Base-by-base conservation (phyloP, 1,284 basidiomycete genomes). In the Ceraceosorus guamensis region DNA sequence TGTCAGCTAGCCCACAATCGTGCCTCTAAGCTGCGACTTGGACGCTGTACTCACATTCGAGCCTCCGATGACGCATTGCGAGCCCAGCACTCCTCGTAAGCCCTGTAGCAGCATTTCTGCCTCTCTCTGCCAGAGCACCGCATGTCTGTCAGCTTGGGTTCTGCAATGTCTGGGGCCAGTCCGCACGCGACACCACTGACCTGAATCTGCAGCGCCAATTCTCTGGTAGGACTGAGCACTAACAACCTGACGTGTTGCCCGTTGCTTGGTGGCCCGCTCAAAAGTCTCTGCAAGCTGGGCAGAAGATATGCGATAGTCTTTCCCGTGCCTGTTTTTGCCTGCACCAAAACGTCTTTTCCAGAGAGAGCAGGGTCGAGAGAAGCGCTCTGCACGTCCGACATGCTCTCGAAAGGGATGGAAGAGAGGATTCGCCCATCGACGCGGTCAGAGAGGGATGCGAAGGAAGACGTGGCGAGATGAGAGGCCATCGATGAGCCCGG, bases 241-340 rank as follows among this genome's bases (percentile, higher is more conserved):
- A 81, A 70, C 33, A 76, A 65, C 13, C 68, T 70, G n/a, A 76
- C 77, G 13, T 50, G 49, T 24, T 24, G 24, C 24, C 24, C 24
- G 11, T 62, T 68, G 35, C 53, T 48, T 10, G 56, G 77, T 3
- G 61, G 63, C 13, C 6, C 30, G 32, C 35, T 13, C 11, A 41
- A 14, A 6, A 39, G 51, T 11, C 67, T 68, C 61, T 93, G 88
- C 60, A 96, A 82, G 10, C 88, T 88, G 4, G 91, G 91, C 5
- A 95, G 82, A 52, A 96, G 83, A 80, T 93, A 96, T 0, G 85
- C 89, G 37, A 92, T 79, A 0, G 91, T 95, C 79, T 95, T 96
- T 50, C 91, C 91, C 0, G 91, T 92, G 46, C 91, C 90, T 0
- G 91, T 93, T 76, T 87, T 88, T n/a, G 91, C 89, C 69, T 87